A percentile compares a stretch with the other conserved stretches of the same genome.
Evolutionary conservation across 2,329 filamentous ascomycete species (phyloP).

Genomic region (Geoglossum cookeanum): DNA sequence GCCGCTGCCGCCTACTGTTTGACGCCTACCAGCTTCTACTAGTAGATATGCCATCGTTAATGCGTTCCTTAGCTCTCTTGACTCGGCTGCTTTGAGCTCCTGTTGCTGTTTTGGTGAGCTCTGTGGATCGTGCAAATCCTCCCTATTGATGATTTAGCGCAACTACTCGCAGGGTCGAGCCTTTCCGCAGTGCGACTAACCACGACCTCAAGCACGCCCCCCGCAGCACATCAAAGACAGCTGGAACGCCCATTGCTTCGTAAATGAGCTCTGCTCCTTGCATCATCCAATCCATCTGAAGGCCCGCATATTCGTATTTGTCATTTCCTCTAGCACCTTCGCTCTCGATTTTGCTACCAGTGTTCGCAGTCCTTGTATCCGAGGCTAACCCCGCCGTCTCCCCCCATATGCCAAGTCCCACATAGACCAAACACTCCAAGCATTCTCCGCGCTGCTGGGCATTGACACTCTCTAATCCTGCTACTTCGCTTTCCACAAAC

Average conservation of each 20-base stretch:
- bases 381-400: not conserved
- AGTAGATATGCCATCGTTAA: constrained; percentile 17
- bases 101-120: constrained; percentile 24
- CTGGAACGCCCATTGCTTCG: constrained; percentile 21
- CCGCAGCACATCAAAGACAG: constrained; percentile 22
- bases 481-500: constrained; percentile 24
- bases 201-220: constrained; percentile 15
- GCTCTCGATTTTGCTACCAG: not conserved
- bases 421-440: constrained; percentile 3
- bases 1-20: constrained; percentile 44
- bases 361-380: not conserved
- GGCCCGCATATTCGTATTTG: constrained; percentile 15
- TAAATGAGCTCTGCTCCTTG: constrained; percentile 24
- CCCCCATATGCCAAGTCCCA: constrained; percentile 3
- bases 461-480: not conserved
- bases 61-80: constrained; percentile 17
- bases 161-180: constrained; percentile 4
- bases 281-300: constrained; percentile 27
- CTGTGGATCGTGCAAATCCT: constrained; percentile 24
- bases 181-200: not conserved
- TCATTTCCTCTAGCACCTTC: constrained; percentile 3
- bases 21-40: constrained; percentile 37
- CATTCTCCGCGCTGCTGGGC: not conserved
- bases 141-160: not conserved
- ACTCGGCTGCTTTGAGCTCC: constrained; percentile 12